These are phyloP conservation scores for Pluteus cervinus DNA, from an alignment of 768 basidiomycete species.

Conservation along the genomic window DNA sequence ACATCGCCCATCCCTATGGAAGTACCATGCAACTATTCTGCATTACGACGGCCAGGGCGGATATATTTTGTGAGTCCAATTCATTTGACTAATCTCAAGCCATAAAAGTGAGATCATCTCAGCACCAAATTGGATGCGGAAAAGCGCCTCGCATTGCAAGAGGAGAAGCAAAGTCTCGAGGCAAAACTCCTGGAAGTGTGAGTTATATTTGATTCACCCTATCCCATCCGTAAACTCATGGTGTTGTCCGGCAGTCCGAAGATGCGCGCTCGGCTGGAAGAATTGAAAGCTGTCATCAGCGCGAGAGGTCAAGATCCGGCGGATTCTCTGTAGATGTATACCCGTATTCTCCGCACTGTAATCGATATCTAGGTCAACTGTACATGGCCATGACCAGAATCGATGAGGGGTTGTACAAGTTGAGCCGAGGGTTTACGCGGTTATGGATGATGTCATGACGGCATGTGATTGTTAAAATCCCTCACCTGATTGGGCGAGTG, in stretches of 20 bases:
- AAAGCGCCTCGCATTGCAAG: constrained; percentile 83
- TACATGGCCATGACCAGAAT: too few species aligned
- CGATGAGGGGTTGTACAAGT: too few species aligned
- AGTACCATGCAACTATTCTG: constrained; percentile 82
- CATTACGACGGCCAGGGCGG: constrained; percentile 94
- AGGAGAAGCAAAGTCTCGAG: constrained; percentile 90
- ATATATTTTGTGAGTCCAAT: constrained; percentile 78
- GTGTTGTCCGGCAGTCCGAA: constrained; percentile 52
- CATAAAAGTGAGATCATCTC: constrained; percentile 4
- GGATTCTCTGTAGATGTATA: neutral
- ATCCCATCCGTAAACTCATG: neutral
- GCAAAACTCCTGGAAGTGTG: constrained; percentile 82
- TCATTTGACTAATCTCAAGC: constrained; percentile 3
- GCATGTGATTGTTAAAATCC: neutral
- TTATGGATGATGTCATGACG: neutral
- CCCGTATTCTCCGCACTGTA: neutral
- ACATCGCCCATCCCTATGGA: constrained; percentile 92
- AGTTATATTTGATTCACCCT: constrained; percentile 24
- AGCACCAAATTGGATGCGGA: constrained; percentile 90
- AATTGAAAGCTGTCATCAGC: constrained; percentile 37
- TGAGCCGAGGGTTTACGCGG: too few species aligned
- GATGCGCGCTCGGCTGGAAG: constrained; percentile 68
- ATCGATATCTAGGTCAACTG: too few species aligned
- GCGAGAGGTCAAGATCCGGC: neutral
- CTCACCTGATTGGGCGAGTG: too few species aligned